These are phyloP conservation scores for Hanseniaspora thailandica DNA, from an alignment of 805 yeast species.

Conservation along the genomic window DNA sequence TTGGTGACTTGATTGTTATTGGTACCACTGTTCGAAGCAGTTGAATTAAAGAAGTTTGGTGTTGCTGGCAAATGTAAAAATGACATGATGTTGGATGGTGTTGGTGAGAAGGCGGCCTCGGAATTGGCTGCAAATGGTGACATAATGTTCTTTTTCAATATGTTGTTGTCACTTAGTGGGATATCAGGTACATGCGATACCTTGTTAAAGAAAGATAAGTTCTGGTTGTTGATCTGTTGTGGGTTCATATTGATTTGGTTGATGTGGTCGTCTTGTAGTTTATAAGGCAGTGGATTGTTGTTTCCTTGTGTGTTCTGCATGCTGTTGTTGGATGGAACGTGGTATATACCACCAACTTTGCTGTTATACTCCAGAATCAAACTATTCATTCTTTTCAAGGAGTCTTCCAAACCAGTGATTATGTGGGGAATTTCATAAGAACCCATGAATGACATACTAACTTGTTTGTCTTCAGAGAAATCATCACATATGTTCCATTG, in stretches of 20 bases:
- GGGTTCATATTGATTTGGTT: slow-evolving; percentile 9
- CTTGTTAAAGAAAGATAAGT: slow-evolving; percentile 13
- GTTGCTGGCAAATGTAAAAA: slow-evolving; percentile 7
- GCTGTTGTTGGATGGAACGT: slow-evolving; percentile 9
- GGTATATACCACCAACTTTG: slow-evolving; percentile 17
- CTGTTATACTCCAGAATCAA: slow-evolving; percentile 38
- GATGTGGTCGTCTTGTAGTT: slow-evolving; percentile 17
- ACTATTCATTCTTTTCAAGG: slow-evolving; percentile 44
- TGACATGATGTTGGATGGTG: slow-evolving; percentile 3
- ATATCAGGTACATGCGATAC: background rate
- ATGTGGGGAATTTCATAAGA: slow-evolving; percentile 60
- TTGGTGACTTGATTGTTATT: background rate
- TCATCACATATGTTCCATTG: slow-evolving; percentile 78
- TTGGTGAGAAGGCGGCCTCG: slow-evolving; percentile 8
- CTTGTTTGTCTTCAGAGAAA: slow-evolving; percentile 75
- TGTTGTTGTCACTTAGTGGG: background rate
- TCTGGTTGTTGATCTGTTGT: slow-evolving; percentile 1
- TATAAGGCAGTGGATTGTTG: slow-evolving; percentile 3
- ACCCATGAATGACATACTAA: slow-evolving; percentile 50
- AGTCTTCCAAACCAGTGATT: slow-evolving; percentile 44
- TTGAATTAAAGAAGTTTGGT: slow-evolving; percentile 2
- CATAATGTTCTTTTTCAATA: slow-evolving; percentile 1
- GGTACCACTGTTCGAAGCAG: background rate
- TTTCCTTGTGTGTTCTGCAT: background rate
- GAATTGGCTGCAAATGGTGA: background rate